Conservation (phyloP, 345 rosid genomes). For the Brassica cretica region DNA sequence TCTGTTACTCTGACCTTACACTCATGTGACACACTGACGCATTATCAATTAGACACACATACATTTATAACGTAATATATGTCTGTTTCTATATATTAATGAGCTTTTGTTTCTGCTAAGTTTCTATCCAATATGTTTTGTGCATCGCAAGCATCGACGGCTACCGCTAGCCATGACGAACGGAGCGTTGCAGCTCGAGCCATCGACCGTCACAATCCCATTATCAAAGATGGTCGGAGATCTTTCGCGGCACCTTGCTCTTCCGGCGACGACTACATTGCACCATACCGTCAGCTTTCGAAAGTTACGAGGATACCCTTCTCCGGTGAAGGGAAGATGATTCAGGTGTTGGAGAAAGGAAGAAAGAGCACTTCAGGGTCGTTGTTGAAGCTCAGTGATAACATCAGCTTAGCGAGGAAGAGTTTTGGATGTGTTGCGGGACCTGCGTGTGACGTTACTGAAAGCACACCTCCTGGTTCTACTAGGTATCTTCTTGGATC, state of each 20-base stretch:
- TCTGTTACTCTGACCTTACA: constrained; percentile 34
- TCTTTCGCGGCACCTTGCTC: constrained; percentile 42
- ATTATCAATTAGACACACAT: constrained; percentile 11
- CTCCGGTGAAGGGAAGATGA: constrained; percentile 15
- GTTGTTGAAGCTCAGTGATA: constrained; percentile 27
- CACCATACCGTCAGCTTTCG: constrained; percentile 34
- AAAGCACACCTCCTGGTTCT: constrained; percentile 63
- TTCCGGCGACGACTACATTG: constrained; percentile 34
- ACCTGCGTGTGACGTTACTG: constrained; percentile 35
- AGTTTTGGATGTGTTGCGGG: constrained; percentile 38
- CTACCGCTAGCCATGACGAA: constrained; percentile 40
- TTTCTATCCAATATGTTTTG: constrained; percentile 55
- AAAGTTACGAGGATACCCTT: constrained; percentile 30
- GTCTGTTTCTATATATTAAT: constrained; percentile 12
- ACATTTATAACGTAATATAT: background rate
- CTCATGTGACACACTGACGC: constrained; percentile 43
- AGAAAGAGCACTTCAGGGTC: constrained; percentile 20
- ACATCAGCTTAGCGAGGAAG: constrained; percentile 39
- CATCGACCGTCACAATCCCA: constrained; percentile 78
- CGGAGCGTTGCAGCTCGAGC: constrained; percentile 20
- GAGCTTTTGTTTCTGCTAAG: constrained; percentile 7
- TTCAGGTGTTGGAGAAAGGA: constrained; percentile 19
- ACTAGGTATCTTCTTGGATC: constrained; percentile 64
- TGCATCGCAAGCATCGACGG: constrained; percentile 87
- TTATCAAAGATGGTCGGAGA: constrained; percentile 66